Conservation (phyloP, 1,139 yeast species). For the Pneumocystis oryctolagi region DNA sequence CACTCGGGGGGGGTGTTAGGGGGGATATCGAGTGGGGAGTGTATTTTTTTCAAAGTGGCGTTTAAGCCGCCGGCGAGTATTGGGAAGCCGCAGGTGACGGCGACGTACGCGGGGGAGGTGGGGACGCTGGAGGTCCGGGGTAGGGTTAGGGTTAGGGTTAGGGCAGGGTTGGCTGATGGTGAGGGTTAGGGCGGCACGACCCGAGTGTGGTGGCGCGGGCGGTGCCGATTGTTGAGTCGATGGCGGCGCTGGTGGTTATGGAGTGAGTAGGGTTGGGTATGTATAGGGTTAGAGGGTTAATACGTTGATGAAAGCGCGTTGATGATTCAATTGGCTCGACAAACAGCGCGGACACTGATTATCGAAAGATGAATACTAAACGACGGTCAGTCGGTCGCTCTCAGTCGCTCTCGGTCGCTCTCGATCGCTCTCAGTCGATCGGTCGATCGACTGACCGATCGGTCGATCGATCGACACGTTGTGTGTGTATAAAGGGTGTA, state of each 20-base stretch:
- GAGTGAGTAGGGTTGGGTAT: conserved; percentile 30
- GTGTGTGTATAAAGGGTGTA: no score
- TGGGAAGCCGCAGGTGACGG: conserved; percentile 78
- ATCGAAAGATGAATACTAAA: no score
- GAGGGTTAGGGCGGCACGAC: conserved; percentile 66
- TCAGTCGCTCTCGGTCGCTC: no score
- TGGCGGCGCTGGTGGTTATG: conserved; percentile 86
- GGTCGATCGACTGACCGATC: no score
- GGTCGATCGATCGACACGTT: no score
- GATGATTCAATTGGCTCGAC: conserved; percentile 76
- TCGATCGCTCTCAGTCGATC: no score
- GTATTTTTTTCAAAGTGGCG: conserved; percentile 85
- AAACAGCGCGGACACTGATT: conserved; percentile 27
- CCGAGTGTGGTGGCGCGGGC: conserved; percentile 98
- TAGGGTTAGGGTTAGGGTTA: not conserved
- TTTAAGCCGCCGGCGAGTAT: conserved; percentile 98
- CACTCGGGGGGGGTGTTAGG: conserved; percentile 97
- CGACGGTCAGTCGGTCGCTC: no score
- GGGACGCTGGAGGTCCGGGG: conserved; percentile 78
- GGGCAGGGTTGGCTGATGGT: not conserved
- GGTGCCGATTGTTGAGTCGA: conserved; percentile 93
- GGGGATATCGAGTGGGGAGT: conserved; percentile 92
- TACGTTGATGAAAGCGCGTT: conserved; percentile 28
- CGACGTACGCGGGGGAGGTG: conserved; percentile 68
- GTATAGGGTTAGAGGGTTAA: not conserved